These are phyloP conservation scores for Symbiodinium pilosum DNA, from an alignment of 73 alveolate species.

Conservation along the genomic window DNA sequence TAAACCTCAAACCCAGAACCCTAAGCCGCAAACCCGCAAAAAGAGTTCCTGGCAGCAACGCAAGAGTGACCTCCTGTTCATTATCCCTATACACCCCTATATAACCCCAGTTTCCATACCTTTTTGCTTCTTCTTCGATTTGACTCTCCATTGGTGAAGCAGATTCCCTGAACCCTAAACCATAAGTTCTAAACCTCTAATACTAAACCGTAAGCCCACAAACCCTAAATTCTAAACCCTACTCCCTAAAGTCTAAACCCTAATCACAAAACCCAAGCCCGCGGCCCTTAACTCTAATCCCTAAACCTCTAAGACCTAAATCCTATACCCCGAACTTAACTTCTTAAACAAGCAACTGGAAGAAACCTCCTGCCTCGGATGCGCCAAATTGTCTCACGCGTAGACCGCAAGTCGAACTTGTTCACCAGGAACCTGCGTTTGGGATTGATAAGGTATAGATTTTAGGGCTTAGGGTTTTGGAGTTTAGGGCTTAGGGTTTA, in stretches of 20 bases:
- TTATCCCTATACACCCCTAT: too few species aligned
- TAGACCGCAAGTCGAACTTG: constrained; percentile 57
- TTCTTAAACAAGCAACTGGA: background rate
- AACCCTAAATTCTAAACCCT: too few species aligned
- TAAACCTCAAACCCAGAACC: background rate
- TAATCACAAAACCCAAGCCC: too few species aligned
- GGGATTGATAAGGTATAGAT: too few species aligned
- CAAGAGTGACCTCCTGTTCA: too few species aligned
- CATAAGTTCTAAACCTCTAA: background rate
- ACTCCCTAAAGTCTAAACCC: too few species aligned
- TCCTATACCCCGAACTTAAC: background rate
- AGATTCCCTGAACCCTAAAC: too few species aligned
- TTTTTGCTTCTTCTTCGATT: too few species aligned
- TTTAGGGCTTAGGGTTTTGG: background rate
- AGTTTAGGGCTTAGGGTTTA: background rate
- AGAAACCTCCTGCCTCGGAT: background rate
- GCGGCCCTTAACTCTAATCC: too few species aligned
- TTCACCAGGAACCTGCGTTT: constrained; percentile 40
- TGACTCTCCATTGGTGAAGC: too few species aligned
- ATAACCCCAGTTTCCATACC: too few species aligned
- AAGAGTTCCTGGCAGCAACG: background rate
- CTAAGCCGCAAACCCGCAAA: background rate
- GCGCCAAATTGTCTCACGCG: constrained; percentile 75
- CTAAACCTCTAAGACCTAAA: background rate
- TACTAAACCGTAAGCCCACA: too few species aligned